Conservation (phyloP, 768 basidiomycete genomes). For the Vararia minispora region DNA sequence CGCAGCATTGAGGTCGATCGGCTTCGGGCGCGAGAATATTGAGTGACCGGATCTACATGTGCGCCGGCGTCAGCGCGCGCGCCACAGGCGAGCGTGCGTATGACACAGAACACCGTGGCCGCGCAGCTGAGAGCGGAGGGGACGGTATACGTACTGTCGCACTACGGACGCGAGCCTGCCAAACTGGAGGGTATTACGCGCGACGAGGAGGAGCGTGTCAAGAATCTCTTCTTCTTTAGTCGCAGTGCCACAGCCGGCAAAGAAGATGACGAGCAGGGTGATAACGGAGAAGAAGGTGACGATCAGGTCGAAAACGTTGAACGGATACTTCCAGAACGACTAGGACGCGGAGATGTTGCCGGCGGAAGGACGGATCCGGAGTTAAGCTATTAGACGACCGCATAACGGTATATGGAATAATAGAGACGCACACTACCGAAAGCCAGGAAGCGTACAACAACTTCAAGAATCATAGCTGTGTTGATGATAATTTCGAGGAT, state of each 20-base stretch:
- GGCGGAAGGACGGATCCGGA: slow-evolving; percentile 6
- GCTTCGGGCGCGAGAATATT: slow-evolving; percentile 78
- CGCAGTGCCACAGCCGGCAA: slow-evolving; percentile 71
- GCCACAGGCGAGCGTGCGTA: not conserved
- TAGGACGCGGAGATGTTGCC: too few species aligned
- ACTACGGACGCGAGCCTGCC: slow-evolving; percentile 86
- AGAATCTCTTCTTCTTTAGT: slow-evolving; percentile 92
- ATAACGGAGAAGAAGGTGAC: slow-evolving; percentile 84
- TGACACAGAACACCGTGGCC: slow-evolving; percentile 6
- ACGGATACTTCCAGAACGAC: slow-evolving; percentile 95
- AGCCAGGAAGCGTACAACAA: slow-evolving; percentile 82
- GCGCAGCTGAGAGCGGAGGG: slow-evolving; percentile 7
- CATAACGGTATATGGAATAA: not conserved
- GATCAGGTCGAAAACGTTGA: slow-evolving; percentile 82
- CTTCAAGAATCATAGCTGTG: slow-evolving; percentile 87
- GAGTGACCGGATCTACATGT: slow-evolving; percentile 68
- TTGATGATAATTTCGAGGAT: slow-evolving; percentile 85
- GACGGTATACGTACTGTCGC: slow-evolving; percentile 75
- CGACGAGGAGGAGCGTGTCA: slow-evolving; percentile 86
- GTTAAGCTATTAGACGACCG: not conserved
- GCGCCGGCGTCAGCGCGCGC: not conserved
- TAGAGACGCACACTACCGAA: slow-evolving; percentile 69
- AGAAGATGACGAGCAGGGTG: slow-evolving; percentile 80
- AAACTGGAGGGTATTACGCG: slow-evolving; percentile 88
- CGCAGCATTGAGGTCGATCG: slow-evolving; percentile 69